Percentiles rank a stretch among this genome's conserved stretches.
These are phyloP conservation scores for Fusarium fracticaudum DNA, from an alignment of 2,329 filamentous ascomycete species.

Conservation along the genomic window DNA sequence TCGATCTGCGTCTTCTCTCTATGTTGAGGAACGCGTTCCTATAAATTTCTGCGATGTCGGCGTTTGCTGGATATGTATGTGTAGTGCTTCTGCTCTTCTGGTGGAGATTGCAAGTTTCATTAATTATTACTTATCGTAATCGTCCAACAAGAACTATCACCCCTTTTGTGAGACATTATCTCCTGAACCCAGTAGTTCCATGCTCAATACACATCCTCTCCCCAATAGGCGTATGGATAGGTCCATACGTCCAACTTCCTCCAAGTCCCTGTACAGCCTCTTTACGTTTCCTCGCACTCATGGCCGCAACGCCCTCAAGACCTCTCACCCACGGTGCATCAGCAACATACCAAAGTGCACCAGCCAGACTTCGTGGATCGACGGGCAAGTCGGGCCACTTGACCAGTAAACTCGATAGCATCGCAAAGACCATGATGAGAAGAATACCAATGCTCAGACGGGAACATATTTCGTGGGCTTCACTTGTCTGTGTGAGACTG, in stretches of 20 bases:
- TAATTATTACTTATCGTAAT: background rate
- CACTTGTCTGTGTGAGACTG: conserved; percentile 51
- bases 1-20: too few relatives aligned
- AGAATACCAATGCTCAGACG: conserved; percentile 52
- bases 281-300: conserved; percentile 22
- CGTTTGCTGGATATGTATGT: accelerated
- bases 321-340: conserved; percentile 31
- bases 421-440: conserved; percentile 52
- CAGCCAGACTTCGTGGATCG: conserved; percentile 57
- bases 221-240: conserved; percentile 22
- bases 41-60: too few relatives aligned
- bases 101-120: background rate
- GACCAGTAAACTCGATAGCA: conserved; percentile 52
- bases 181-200: conserved; percentile 22
- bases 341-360: conserved; percentile 54
- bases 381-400: conserved; percentile 56
- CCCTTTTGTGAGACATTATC: background rate
- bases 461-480: conserved; percentile 52
- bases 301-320: conserved; percentile 28
- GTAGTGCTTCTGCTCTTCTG: too few relatives aligned
- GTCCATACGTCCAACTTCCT: conserved; percentile 32
- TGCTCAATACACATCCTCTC: conserved; percentile 34
- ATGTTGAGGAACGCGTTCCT: too few relatives aligned
- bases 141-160: too few relatives aligned
- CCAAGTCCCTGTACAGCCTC: conserved; percentile 22